A percentile compares a stretch with the other conserved stretches of the same genome.
Conservation (phyloP, 78 protist species). For the Dictyostelium capitatum region DNA sequence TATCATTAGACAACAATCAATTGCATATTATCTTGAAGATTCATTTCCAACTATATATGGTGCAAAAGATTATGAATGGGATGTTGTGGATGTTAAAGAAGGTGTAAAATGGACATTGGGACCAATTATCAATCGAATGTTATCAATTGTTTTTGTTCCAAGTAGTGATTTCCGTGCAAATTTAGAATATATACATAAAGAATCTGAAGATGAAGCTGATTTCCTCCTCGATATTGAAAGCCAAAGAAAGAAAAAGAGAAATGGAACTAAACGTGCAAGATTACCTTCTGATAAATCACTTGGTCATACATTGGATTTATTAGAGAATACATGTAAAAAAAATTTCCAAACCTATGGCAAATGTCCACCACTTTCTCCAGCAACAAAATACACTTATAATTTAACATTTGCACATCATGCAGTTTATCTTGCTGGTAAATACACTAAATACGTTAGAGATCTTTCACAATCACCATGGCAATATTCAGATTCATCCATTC, state of each 20-base stretch:
- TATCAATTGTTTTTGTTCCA: constrained; percentile 17
- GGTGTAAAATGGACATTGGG: constrained; percentile 79
- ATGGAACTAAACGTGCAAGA: not conserved
- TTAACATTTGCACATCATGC: constrained; percentile 41
- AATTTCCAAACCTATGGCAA: not conserved
- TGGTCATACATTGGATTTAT: not conserved
- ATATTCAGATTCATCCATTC: not conserved
- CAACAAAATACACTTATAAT: not conserved
- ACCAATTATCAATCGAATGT: constrained; percentile 34
- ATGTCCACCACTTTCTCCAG: constrained; percentile 21
- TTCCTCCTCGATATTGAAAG: not conserved
- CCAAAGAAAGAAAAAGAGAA: not conserved
- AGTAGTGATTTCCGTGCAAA: constrained; percentile 60
- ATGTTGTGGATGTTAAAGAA: constrained; percentile 64
- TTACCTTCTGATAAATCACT: not conserved
- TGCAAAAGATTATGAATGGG: not conserved
- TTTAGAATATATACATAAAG: constrained; percentile 33
- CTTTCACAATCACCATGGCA: constrained; percentile 67
- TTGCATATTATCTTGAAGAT: constrained; percentile 29
- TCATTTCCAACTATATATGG: not conserved
- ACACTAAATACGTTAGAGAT: constrained; percentile 48
- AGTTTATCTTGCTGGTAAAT: constrained; percentile 48
- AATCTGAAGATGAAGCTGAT: constrained; percentile 27
- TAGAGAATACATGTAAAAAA: constrained; percentile 4
- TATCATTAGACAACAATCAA: constrained; percentile 39